Evolutionary conservation across 805 yeast genomes (phyloP).

Genomic region (Yamadazyma laniorum): DNA sequence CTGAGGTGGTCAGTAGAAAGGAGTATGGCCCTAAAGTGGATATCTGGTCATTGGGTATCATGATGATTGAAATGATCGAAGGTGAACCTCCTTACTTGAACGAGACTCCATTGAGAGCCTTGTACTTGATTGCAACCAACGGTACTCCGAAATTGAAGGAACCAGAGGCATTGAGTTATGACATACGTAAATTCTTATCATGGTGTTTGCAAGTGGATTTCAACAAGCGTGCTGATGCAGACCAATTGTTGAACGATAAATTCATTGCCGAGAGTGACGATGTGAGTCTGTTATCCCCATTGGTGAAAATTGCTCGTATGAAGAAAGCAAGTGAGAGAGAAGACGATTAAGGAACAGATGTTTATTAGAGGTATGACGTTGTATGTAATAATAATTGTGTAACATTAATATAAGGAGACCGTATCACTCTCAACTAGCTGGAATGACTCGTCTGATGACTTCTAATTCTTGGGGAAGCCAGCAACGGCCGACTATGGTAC

Average conservation of each 20-base stretch:
- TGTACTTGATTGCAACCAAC: slow-evolving; percentile 91
- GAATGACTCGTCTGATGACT: too few species aligned
- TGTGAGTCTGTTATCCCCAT: slow-evolving; percentile 62
- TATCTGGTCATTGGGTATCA: slow-evolving; percentile 96
- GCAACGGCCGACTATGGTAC: too few species aligned
- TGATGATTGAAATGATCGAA: slow-evolving; percentile 98
- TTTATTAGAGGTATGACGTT: not conserved
- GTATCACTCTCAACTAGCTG: too few species aligned
- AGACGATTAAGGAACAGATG: slow-evolving; percentile 1
- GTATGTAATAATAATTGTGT: slow-evolving; percentile 6
- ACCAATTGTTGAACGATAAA: slow-evolving; percentile 63
- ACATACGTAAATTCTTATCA: slow-evolving; percentile 66
- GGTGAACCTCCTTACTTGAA: slow-evolving; percentile 98
- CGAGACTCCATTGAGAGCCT: slow-evolving; percentile 91
- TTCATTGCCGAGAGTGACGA: slow-evolving; percentile 65
- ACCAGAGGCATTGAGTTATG: slow-evolving; percentile 72
- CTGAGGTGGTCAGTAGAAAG: slow-evolving; percentile 92
- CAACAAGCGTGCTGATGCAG: slow-evolving; percentile 76
- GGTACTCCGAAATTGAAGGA: slow-evolving; percentile 94
- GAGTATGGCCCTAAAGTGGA: slow-evolving; percentile 97
- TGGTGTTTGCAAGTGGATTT: slow-evolving; percentile 82
- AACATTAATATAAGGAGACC: too few species aligned
- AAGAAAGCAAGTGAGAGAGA: slow-evolving; percentile 47
- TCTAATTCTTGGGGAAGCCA: too few species aligned
- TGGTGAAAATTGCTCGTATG: slow-evolving; percentile 70